Percentiles rank a stretch among this genome's conserved stretches.
Evolutionary conservation across 2,329 filamentous ascomycete genomes (phyloP).

Genomic region (Apiospora phragmitis): DNA sequence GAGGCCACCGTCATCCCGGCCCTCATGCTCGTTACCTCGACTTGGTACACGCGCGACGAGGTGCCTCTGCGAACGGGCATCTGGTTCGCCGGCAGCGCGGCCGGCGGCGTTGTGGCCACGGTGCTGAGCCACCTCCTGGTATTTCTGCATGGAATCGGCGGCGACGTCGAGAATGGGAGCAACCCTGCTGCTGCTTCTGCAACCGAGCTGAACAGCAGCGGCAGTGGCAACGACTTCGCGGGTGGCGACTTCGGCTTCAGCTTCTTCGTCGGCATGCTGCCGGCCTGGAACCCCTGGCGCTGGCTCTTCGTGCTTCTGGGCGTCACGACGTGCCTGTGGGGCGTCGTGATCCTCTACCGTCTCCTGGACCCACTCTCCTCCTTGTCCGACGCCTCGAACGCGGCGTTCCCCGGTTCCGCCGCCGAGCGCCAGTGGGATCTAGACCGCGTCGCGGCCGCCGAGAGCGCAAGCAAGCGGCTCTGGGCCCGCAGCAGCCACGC

Average conservation of each 20-base stretch:
- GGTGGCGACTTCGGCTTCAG: not conserved
- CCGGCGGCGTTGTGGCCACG: slow-evolving; percentile 48
- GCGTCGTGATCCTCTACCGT: slow-evolving; percentile 45
- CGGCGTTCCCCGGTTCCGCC: not conserved
- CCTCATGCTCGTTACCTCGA: slow-evolving; percentile 56
- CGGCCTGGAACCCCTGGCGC: slow-evolving; percentile 42
- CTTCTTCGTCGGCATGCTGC: not conserved
- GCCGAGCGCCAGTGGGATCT: slow-evolving; percentile 51
- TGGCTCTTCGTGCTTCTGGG: slow-evolving; percentile 62
- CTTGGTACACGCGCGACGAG: slow-evolving; percentile 58
- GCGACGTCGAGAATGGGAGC: slow-evolving; percentile 33
- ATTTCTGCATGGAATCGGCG: slow-evolving; percentile 32
- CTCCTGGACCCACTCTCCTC: slow-evolving; percentile 57
- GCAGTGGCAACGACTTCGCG: not conserved
- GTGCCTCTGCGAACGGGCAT: slow-evolving; percentile 54
- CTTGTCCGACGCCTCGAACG: slow-evolving; percentile 49
- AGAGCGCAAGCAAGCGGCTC: slow-evolving; percentile 50
- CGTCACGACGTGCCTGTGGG: slow-evolving; percentile 50
- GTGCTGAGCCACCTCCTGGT: slow-evolving; percentile 57
- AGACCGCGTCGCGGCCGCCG: slow-evolving; percentile 48
- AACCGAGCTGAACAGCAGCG: not conserved
- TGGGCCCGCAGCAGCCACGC: slow-evolving; percentile 1
- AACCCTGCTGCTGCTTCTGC: not conserved
- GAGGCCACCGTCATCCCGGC: slow-evolving; percentile 55
- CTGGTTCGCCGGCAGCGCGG: slow-evolving; percentile 55